Base-by-base conservation (phyloP, 768 basidiomycete genomes). In the Podaxis carcinomalis region DNA sequence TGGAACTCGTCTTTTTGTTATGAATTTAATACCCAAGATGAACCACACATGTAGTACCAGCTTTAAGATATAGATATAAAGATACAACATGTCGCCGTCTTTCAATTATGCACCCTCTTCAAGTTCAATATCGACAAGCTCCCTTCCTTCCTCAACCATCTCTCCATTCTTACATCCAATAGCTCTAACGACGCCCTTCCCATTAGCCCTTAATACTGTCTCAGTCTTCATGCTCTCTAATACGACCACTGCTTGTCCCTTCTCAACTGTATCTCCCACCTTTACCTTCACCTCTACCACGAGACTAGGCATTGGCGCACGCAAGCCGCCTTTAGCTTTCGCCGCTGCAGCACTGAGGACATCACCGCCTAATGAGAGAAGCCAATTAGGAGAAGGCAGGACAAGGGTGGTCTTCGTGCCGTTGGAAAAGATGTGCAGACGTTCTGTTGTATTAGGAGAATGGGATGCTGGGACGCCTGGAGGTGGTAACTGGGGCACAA, bases 151-250 rank as follows among this genome's bases (percentile, higher is more conserved):
- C 65, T 92, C 89, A 0, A 96, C 93, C 86, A 95, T 93, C 73
- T 95, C 90, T 2, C 95, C 95, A 67, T 90, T 89, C 72, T 77
- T 81, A 68, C 92, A 95, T 13, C 83, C 84, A 13, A 96, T 83
- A 49, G 81, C 77, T 66, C 79, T 85, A 6, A 96, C 87, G 4
- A 86, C 75, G 3, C 93, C 95, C 39, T 81, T 76, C 6, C 76
- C 77, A 62, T 86, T 81, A 13, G 92, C 86, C 57, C 93, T 80
- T 64, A 97, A 72, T 44, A 93, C 90, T 40, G 90, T 95, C 75
- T 96, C 94, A 64, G 94, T 97, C 84, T 98, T 98, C 95, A 97
- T 98, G 69, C 94, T 96, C 76, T 96, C 95, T 68, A 96, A 74
- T 4, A 95, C 85, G 32, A 94, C 86, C 7, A 93, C 80, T 6